These are phyloP conservation scores for Aphanomyces invadans DNA, from an alignment of 352 stramenopile species.

Conservation along the genomic window DNA sequence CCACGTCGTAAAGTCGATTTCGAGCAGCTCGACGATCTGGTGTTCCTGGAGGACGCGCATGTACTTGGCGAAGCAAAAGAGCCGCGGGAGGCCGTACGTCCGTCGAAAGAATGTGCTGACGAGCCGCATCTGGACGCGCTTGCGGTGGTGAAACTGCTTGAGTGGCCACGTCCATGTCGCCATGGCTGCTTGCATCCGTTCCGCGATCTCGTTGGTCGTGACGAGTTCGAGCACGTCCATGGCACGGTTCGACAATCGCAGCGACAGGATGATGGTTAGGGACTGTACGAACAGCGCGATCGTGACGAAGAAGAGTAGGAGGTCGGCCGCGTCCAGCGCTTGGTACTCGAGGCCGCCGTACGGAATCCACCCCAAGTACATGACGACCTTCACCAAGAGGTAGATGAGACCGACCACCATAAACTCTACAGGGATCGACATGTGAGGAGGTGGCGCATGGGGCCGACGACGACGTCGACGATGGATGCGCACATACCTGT, in stretches of 20 bases:
- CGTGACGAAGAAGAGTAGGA: conserved; percentile 20
- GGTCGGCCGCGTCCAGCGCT: conserved; percentile 14
- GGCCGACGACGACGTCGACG: too few relatives aligned
- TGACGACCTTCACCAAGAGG: neutral
- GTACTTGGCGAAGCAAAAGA: conserved; percentile 22
- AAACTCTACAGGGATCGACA: conserved; percentile 13
- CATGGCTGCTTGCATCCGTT: neutral
- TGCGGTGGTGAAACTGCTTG: neutral
- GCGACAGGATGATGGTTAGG: conserved; percentile 1
- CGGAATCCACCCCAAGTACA: neutral
- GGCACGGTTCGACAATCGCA: neutral
- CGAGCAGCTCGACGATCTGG: conserved; percentile 15
- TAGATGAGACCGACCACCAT: conserved; percentile 22
- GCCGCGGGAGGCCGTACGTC: neutral
- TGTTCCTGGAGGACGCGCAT: conserved; percentile 13
- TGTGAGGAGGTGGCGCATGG: too few relatives aligned
- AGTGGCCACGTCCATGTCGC: neutral
- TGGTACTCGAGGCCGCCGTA: conserved; percentile 9
- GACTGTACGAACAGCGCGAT: conserved; percentile 10
- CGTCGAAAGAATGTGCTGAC: conserved; percentile 1
- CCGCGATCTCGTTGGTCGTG: neutral
- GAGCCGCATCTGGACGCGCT: neutral
- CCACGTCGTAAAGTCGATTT: conserved; percentile 20
- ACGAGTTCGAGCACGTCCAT: conserved; percentile 2
- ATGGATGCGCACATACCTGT: conserved; percentile 1